Percentiles rank a stretch among this genome's conserved stretches.
Evolutionary conservation across 129 eudicot genomes (phyloP).

Genomic region (Daucus carota): DH1_v3.0 NC_030382.2:56566501-56567000

Average conservation of each 20-base stretch:
- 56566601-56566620: background rate
- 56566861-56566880: background rate
- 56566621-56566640: background rate
- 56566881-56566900: background rate
- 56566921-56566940: background rate
- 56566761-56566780: background rate
- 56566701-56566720: background rate
- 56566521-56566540: background rate
- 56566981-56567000: background rate
- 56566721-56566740: constrained; percentile 3
- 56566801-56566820: background rate
- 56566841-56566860: background rate
- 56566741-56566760: background rate
- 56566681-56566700: background rate
- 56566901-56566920: background rate
- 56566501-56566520: background rate
- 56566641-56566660: background rate
- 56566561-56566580: background rate
- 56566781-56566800: constrained; percentile 2
- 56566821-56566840: too few relatives aligned
- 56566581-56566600: background rate
- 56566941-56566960: background rate
- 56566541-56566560: background rate
- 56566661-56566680: constrained; percentile 4
- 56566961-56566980: background rate